A percentile compares a stretch with the other conserved stretches of the same genome.
Evolutionary conservation across 495 filamentous ascomycete genomes (phyloP).

Genomic region (Parmelia sp.): DNA sequence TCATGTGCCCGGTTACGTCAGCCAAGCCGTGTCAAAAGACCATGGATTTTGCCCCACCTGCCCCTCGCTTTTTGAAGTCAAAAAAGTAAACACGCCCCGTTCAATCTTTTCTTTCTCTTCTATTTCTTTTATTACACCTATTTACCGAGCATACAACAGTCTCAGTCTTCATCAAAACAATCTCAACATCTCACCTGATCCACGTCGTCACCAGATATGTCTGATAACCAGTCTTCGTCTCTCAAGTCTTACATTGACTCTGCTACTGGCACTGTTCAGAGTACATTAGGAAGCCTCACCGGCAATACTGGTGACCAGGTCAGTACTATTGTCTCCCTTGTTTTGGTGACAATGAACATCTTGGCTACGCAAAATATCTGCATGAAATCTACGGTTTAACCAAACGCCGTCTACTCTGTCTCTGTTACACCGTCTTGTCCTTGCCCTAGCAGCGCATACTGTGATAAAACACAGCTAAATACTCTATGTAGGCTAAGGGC

Average conservation of each 20-base stretch:
- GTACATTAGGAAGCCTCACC: constrained; percentile 63
- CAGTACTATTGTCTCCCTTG: constrained; percentile 20
- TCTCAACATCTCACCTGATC: not conserved
- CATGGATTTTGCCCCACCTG: not conserved
- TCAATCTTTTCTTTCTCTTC: not conserved
- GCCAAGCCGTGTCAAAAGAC: constrained; percentile 11
- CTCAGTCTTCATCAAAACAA: not conserved
- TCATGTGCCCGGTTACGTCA: not conserved
- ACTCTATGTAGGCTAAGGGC: constrained; percentile 37
- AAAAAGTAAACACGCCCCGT: not conserved
- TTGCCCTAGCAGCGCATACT: constrained; percentile 6
- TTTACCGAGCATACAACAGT: not conserved
- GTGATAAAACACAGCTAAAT: constrained; percentile 1
- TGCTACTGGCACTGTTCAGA: constrained; percentile 68
- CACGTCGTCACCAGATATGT: constrained; percentile 41
- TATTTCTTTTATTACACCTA: not conserved
- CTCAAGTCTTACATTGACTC: constrained; percentile 74
- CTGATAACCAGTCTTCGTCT: constrained; percentile 64
- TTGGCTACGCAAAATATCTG: not conserved
- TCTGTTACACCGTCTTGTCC: not conserved
- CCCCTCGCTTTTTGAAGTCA: not conserved
- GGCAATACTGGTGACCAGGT: constrained; percentile 66
- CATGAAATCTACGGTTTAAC: not conserved
- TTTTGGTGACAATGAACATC: not conserved
- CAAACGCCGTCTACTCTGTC: not conserved